phyloP scores from a whole-genome alignment of 805 yeast genomes.

The Schwanniomyces occidentalis region DNA sequence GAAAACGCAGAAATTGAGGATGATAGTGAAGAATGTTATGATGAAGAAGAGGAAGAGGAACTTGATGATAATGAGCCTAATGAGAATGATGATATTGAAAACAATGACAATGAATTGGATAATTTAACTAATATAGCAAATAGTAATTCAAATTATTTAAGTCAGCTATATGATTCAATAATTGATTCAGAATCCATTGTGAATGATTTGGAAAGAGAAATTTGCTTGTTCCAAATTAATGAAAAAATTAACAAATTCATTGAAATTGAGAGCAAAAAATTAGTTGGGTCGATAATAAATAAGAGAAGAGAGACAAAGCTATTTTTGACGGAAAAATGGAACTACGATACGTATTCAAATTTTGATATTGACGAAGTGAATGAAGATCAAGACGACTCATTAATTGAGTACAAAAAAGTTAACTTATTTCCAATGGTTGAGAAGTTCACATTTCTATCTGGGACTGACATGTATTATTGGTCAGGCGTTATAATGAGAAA shows the following conservation, averaged over 20 bases:
- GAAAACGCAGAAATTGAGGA: constrained; percentile 31
- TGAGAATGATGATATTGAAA: constrained; percentile 8
- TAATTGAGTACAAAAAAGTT: constrained; percentile 48
- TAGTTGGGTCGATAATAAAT: constrained; percentile 31
- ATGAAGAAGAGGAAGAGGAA: constrained; percentile 27
- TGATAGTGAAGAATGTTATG: constrained; percentile 24
- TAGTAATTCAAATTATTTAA: constrained; percentile 17
- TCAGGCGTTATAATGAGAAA: constrained; percentile 97
- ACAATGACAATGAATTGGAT: constrained; percentile 4
- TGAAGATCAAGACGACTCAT: constrained; percentile 32
- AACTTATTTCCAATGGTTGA: constrained; percentile 92
- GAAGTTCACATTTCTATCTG: constrained; percentile 72
- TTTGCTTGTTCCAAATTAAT: constrained; percentile 31
- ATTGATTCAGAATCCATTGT: constrained; percentile 33
- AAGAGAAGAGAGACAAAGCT: constrained; percentile 33
- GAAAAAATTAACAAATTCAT: constrained; percentile 32
- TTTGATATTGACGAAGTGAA: constrained; percentile 40
- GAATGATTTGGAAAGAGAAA: constrained; percentile 34
- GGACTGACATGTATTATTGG: constrained; percentile 90
- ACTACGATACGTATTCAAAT: constrained; percentile 39
- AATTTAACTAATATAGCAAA: constrained; percentile 9
- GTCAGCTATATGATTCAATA: constrained; percentile 33
- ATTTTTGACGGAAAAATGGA: constrained; percentile 36
- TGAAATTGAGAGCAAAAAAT: constrained; percentile 31
- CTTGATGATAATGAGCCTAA: constrained; percentile 11